Conservation (phyloP, 164 flowering plant species). For the Macadamia tetraphylla region DNA sequence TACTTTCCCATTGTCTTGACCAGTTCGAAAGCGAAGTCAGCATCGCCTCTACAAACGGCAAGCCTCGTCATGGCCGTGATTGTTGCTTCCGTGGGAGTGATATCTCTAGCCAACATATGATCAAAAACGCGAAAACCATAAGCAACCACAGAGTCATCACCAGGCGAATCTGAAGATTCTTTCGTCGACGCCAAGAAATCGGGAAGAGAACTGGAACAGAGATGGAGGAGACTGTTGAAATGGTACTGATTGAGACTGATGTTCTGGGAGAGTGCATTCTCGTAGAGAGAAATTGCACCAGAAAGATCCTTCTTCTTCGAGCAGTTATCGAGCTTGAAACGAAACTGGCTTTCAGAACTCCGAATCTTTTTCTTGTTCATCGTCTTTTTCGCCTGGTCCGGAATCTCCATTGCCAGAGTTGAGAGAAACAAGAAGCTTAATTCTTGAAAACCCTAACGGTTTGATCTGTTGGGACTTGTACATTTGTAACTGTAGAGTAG, state of each 20-base stretch:
- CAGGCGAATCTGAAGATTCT: slow-evolving; percentile 4
- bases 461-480: too few species aligned
- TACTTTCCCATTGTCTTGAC: slow-evolving; percentile 39
- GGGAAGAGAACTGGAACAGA: slow-evolving; percentile 48
- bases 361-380: slow-evolving; percentile 28
- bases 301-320: slow-evolving; percentile 55
- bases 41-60: slow-evolving; percentile 72
- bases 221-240: slow-evolving; percentile 60
- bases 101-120: slow-evolving; percentile 32
- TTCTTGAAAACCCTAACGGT: too few species aligned
- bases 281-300: slow-evolving; percentile 62
- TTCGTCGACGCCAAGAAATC: slow-evolving; percentile 11
- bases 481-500: too few species aligned
- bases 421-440: too few species aligned
- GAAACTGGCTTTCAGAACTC: slow-evolving; percentile 42
- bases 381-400: not conserved
- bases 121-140: slow-evolving; percentile 57
- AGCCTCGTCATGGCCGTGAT: slow-evolving; percentile 62
- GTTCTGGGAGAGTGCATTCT: slow-evolving; percentile 34
- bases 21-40: slow-evolving; percentile 53
- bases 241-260: slow-evolving; percentile 43
- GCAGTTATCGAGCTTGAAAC: slow-evolving; percentile 47
- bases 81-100: slow-evolving; percentile 74
- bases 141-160: slow-evolving; percentile 29
- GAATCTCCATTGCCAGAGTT: slow-evolving; percentile 11